Base-by-base conservation (phyloP, 2,329 filamentous ascomycete genomes). In the Chaetomium sp. region DNA sequence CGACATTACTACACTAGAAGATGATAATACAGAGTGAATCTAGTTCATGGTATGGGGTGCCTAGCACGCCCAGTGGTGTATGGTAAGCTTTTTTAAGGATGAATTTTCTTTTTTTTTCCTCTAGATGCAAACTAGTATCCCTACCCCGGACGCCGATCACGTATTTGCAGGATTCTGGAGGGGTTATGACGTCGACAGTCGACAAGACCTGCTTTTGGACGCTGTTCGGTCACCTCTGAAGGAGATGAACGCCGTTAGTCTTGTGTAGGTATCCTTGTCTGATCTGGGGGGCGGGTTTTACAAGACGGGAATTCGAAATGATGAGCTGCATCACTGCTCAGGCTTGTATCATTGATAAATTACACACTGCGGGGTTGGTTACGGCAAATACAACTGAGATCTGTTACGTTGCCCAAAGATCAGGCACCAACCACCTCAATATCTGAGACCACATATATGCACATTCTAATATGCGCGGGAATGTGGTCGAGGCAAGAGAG, bases 401-500 rank as follows among this genome's bases (percentile, higher is more conserved):
- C 10, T n/a, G 5, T 19, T 21, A 23, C 19, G 10, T 9, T 47
- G 45, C n/a, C 45, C 2, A 47, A 9, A 9, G 19, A 23, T 47
- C 19, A 8, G 45, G 21, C 45, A 10, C 45, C 45, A 47, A 47
- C 45, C 45, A 21, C 45, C 45, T n/a, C 19, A 19, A 23, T 47
- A 23, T 12, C n/a, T 10, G 21, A 23, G 12, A 47, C 16, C n/a
- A 42, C 38, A 42, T n/a, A 42, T 16, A 42, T 42, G 13, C n/a
- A 16, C 38, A 42, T 19, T 42, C 38, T 42, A 38, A 35, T 35
- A 42, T 42, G 38, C 16, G 16, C 9, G 45, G 8, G 45, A 47
- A 47, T 47, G 45, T 10, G 45, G 45, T 47, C n/a, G 45, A 47
- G 45, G 45, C 45, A 47, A 47, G 45, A n/a, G 45, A 47, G 45